Evolutionary conservation across 108 stramenopile genomes (phyloP), one percentile per base, ranked within the genome.

Genomic region (Nitzschia palea): DNA sequence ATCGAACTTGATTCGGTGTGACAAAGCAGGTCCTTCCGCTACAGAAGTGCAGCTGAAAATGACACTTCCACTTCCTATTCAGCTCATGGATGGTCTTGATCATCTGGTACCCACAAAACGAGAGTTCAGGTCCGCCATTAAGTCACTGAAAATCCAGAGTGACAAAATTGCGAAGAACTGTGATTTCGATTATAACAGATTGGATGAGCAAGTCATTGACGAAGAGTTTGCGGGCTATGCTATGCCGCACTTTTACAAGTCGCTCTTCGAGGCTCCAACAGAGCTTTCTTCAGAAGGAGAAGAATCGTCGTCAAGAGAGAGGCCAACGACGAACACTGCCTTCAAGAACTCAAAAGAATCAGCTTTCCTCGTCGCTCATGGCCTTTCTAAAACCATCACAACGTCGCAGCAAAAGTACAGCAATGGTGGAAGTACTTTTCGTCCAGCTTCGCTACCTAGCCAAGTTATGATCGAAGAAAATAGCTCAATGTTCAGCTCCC

Each of bases 51-150:
- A 67, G 30, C 14, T 66, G 26, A 66, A 61, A 37, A 43, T 74
- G 32, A 74, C 55, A 14, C 65, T 74, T 60, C 73, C 73, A 20
- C 40, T 74, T 4, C 73, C 73, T 3, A 36, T 70, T 14, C 69
- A 70, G 30, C 44, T 55, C 20, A 67, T 74, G 26, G 50, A 70
- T 45, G 32, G 33, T 22, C 34, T 70, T 8, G 72, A 73, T 18
- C 27, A 65, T 23, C 23, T 65, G 10, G 50, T 51, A 1, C 63
- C 57, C 33, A 22, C 58, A 35, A 74, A 67, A 48, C 20, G 42
- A 27, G 59, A 31, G 14, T 50, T 70, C 14, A 42, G 27, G 18
- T 45, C 64, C 25, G 73, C 65, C 18, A 44, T 74, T 29, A 55
- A 65, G 14, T 47, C 42, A 3, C 55, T 74, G 3, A 51, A 61